These are phyloP conservation scores for Cenchrus purpureus DNA, from an alignment of 176 grass and related monocot species.

Conservation along the genomic window DNA sequence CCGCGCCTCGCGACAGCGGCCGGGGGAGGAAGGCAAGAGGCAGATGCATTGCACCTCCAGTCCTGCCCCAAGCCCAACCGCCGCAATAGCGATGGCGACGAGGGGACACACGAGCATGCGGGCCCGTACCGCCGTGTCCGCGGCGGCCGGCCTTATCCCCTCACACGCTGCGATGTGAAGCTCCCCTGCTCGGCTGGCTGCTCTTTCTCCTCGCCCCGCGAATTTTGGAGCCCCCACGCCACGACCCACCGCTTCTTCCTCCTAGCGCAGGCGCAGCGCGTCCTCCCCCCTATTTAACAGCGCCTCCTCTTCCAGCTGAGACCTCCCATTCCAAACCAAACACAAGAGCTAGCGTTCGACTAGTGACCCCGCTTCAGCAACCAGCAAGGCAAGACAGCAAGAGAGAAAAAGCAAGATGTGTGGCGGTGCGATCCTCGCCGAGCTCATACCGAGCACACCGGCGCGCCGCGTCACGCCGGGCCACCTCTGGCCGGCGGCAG, in stretches of 20 bases:
- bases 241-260: neutral
- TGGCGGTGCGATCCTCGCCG: constrained; percentile 75
- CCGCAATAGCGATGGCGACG: neutral
- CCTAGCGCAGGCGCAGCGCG: neutral
- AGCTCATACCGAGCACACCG: constrained; percentile 54
- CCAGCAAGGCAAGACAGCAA: neutral
- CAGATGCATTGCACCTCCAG: constrained; percentile 30
- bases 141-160: neutral
- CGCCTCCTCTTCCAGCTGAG: neutral
- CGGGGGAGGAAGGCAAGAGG: neutral
- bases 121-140: neutral
- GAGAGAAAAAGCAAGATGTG: constrained; percentile 41
- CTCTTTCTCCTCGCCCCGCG: constrained; percentile 4
- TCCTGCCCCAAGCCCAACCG: too few relatives aligned
- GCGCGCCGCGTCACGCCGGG: constrained; percentile 36
- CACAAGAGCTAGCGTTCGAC: neutral
- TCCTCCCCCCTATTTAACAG: constrained; percentile 38
- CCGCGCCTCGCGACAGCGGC: neutral
- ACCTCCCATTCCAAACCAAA: neutral
- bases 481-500: constrained; percentile 34
- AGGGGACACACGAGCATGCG: neutral
- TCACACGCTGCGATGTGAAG: neutral
- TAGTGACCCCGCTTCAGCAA: neutral
- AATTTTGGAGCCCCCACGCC: constrained; percentile 33
- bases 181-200: too few relatives aligned